Conservation (phyloP, 2,329 filamentous ascomycete genomes). For the Ustilaginoidea virens region DNA sequence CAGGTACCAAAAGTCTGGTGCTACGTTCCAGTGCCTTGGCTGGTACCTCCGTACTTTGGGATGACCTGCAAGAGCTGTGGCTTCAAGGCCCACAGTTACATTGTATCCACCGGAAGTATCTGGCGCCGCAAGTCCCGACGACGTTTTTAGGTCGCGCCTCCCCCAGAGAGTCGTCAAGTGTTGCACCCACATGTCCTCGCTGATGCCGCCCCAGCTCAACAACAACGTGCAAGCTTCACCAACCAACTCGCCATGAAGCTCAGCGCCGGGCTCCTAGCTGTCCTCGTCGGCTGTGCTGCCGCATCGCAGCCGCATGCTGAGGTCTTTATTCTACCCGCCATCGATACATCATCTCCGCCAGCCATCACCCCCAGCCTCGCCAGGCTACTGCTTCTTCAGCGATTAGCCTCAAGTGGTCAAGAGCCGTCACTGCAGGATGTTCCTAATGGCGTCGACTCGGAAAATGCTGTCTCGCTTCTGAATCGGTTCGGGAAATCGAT, state of each 20-base stretch:
- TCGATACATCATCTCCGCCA: constrained; percentile 17
- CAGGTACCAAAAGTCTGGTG: too few relatives aligned
- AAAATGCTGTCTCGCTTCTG: constrained; percentile 39
- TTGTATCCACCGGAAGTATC: constrained; percentile 6
- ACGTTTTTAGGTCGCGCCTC: too few relatives aligned
- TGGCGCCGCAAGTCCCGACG: constrained; percentile 6
- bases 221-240: constrained; percentile 18
- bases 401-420: constrained; percentile 31
- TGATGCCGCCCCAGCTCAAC: constrained; percentile 7
- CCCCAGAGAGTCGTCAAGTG: too few relatives aligned
- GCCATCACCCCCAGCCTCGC: constrained; percentile 37
- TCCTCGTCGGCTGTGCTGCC: constrained; percentile 21
- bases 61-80: too few relatives aligned
- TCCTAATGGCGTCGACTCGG: constrained; percentile 20
- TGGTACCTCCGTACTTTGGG: too few relatives aligned
- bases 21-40: too few relatives aligned
- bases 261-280: constrained; percentile 22
- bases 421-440: constrained; percentile 32
- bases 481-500: constrained; percentile 42
- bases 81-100: too few relatives aligned
- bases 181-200: too few relatives aligned
- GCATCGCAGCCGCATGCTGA: constrained; percentile 28
- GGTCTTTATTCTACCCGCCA: constrained; percentile 35
- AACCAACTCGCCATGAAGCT: constrained; percentile 26
- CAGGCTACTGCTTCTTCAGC: constrained; percentile 43